Percentiles rank a stretch among this genome's conserved stretches.
Conservation (phyloP, 2,329 filamentous ascomycete species). For the Talaromyces verruculosus region DNA sequence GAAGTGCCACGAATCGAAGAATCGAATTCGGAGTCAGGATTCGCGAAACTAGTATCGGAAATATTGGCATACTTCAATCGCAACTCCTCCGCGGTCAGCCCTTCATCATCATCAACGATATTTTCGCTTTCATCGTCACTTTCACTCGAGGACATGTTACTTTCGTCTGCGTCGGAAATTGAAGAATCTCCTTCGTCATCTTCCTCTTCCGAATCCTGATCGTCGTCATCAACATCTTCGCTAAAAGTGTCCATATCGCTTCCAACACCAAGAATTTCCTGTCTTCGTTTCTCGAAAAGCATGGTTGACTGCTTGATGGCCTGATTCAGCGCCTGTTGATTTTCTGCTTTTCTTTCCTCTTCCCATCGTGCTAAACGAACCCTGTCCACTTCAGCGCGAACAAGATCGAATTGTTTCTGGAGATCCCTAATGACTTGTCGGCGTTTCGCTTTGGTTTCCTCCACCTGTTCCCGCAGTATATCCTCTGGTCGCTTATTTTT, state of each 20-base stretch:
- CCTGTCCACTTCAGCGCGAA: slow-evolving; percentile 59
- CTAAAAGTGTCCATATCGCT: slow-evolving; percentile 70
- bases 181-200: slow-evolving; percentile 27
- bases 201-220: slow-evolving; percentile 3
- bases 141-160: slow-evolving; percentile 50
- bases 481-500: slow-evolving; percentile 62
- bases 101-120: slow-evolving; percentile 45
- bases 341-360: slow-evolving; percentile 52
- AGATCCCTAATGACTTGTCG: slow-evolving; percentile 68
- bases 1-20: slow-evolving; percentile 25
- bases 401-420: slow-evolving; percentile 60
- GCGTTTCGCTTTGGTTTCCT: slow-evolving; percentile 67
- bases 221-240: slow-evolving; percentile 37
- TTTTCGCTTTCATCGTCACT: slow-evolving; percentile 45
- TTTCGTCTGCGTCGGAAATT: slow-evolving; percentile 53
- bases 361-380: slow-evolving; percentile 59
- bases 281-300: slow-evolving; percentile 48
- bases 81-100: slow-evolving; percentile 49
- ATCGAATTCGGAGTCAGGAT: slow-evolving; percentile 28
- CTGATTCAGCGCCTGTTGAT: slow-evolving; percentile 56
- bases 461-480: slow-evolving; percentile 73
- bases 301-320: slow-evolving; percentile 54
- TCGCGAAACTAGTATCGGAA: slow-evolving; percentile 28
- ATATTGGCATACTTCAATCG: slow-evolving; percentile 49
- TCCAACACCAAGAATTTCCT: slow-evolving; percentile 54